Percentiles rank a stretch among this genome's conserved stretches.
phyloP scores from a whole-genome alignment of 2,329 filamentous ascomycete species.

The Didymella sp. region DNA sequence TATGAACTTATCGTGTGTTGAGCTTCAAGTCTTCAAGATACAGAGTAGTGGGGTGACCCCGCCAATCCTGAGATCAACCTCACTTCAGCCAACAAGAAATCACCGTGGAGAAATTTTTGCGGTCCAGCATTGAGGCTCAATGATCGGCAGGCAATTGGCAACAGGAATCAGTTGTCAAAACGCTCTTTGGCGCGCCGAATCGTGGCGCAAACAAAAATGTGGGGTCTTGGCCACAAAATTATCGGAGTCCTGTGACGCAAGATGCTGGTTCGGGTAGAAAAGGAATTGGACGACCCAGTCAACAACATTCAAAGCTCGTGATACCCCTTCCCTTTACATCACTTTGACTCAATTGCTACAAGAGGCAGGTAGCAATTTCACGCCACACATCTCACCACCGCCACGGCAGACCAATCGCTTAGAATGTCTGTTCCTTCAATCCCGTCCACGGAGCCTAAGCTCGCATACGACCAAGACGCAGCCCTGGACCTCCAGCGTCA shows the following conservation, averaged over 20 bases:
- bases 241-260: slow-evolving; percentile 34
- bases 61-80: neutral
- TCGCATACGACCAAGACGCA: slow-evolving; percentile 28
- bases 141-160: slow-evolving; percentile 20
- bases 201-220: slow-evolving; percentile 31
- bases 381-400: slow-evolving; percentile 1
- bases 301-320: slow-evolving; percentile 19
- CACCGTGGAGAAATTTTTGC: slow-evolving; percentile 23
- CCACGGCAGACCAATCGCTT: slow-evolving; percentile 4
- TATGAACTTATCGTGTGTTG: neutral
- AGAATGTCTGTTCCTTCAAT: slow-evolving; percentile 18
- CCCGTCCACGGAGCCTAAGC: slow-evolving; percentile 15
- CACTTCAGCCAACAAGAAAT: slow-evolving; percentile 1
- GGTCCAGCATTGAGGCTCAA: slow-evolving; percentile 12
- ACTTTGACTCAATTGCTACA: slow-evolving; percentile 5
- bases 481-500: slow-evolving; percentile 34
- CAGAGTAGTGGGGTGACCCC: slow-evolving; percentile 14
- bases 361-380: slow-evolving; percentile 1
- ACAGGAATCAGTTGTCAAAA: slow-evolving; percentile 19
- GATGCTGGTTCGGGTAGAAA: slow-evolving; percentile 29
- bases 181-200: slow-evolving; percentile 21
- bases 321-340: slow-evolving; percentile 17
- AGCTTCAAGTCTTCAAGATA: neutral
- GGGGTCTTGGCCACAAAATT: slow-evolving; percentile 40
- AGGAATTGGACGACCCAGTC: slow-evolving; percentile 22